Base-by-base conservation (phyloP, 2,329 filamentous ascomycete species). In the Scopulariopsis brevicaulis region DNA sequence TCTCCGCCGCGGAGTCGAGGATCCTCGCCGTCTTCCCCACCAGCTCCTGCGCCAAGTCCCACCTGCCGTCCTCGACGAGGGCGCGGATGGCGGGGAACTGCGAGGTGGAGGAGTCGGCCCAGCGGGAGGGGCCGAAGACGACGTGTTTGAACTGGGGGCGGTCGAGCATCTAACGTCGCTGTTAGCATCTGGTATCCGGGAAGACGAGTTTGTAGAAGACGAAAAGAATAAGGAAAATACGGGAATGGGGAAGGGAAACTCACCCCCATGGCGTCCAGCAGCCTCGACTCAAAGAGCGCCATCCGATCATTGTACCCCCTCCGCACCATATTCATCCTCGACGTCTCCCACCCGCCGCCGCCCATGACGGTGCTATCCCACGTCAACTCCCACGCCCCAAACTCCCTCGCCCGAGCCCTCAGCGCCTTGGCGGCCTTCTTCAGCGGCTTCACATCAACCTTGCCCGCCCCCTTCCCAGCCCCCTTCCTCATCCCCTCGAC, bases 131-230 rank as follows among this genome's bases (percentile, higher is more conserved):
- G 1, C 89, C 93, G 68, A 92, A 96, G 59, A 99, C 74, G 66
- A 95, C 81, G 71, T 96, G 94, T 71, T 95, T 96, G 78, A 91
- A 99, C 72, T 97, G 94, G 5, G 88, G 89, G 62, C 93, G 85
- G 64, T 90, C 90, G 46, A 89, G 89, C 4, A 96, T 81, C 87
- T 91, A 58, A 6, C 1, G 54, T 25, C 2, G 10, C 7, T 15
- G 35, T 59, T 55, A 58, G 63, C 66, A 55, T 65, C 59, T 46
- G 24, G 51, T 35, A 8, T 25, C 4, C 25, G 28, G 10, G 57
- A 35, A 15, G 35, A 55, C 37, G 12, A 3, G 54, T 7, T 18
- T 15, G 18, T 15, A 18, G 8, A 46, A n/a, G 40, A 2, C 4
- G 20, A 32, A 55, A 55, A 52, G 53, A 50, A 35, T 15, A 40